These are phyloP conservation scores for Hericium erinaceus DNA, from an alignment of 768 basidiomycete genomes.

Conservation along the genomic window DNA sequence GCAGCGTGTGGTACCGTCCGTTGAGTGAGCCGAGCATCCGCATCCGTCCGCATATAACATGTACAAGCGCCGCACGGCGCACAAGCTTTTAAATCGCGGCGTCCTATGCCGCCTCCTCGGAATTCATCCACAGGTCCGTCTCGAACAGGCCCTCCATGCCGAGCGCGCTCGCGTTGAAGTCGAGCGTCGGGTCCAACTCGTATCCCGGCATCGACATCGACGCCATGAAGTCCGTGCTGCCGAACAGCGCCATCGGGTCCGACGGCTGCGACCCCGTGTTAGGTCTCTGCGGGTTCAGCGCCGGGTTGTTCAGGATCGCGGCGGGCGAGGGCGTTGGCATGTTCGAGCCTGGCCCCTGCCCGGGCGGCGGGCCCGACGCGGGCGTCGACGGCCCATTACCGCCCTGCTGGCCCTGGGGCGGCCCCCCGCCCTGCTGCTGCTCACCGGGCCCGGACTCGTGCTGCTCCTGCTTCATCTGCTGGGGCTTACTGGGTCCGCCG, in stretches of 20 bases:
- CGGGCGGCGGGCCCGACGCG: constrained; percentile 2
- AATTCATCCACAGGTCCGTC: neutral
- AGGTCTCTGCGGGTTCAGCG: constrained; percentile 10
- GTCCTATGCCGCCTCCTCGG: neutral
- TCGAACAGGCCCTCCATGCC: neutral
- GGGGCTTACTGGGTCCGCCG: constrained; percentile 1
- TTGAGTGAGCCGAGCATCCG: neutral
- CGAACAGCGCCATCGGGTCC: neutral
- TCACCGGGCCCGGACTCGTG: constrained; percentile 1
- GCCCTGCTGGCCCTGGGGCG: neutral
- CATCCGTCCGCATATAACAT: neutral
- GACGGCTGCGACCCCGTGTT: constrained; percentile 1
- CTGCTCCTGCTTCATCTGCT: constrained; percentile 7
- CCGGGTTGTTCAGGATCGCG: constrained; percentile 1
- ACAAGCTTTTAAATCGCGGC: neutral
- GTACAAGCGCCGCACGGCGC: neutral
- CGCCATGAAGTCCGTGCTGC: neutral
- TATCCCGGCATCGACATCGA: neutral
- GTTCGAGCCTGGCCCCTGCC: neutral
- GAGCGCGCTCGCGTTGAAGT: neutral
- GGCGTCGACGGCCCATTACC: constrained; percentile 4
- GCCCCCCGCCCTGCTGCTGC: neutral
- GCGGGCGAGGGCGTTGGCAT: constrained; percentile 8
- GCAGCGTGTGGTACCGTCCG: neutral
- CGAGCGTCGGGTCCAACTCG: neutral